phyloP scores from a whole-genome alignment of 257 asterid species.

The Solanum tacnaense region DNA sequence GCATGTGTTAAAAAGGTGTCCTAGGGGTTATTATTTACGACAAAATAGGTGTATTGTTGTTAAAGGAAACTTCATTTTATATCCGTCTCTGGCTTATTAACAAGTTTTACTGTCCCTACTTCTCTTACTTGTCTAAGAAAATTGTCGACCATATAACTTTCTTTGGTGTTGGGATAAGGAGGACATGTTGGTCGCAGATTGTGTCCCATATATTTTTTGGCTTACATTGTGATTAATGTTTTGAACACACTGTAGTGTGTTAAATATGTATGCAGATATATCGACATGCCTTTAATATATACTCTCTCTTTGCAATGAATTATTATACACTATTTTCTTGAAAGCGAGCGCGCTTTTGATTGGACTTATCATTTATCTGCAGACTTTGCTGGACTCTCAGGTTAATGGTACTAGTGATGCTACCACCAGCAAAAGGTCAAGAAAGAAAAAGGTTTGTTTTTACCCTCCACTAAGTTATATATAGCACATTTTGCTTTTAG shows the following conservation, averaged over 20 bases:
- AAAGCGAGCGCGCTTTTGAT: neutral
- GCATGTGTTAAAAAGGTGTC: neutral
- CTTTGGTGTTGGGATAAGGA: neutral
- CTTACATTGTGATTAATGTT: neutral
- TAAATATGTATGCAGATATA: neutral
- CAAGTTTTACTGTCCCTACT: neutral
- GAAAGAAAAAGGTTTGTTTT: conserved; percentile 47
- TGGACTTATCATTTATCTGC: neutral
- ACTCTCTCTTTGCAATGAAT: neutral
- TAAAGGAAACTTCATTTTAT: neutral
- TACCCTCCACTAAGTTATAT: neutral
- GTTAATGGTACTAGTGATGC: conserved; percentile 21
- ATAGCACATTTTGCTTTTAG: neutral
- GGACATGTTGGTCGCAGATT: neutral
- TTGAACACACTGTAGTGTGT: neutral
- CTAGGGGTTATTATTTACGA: neutral
- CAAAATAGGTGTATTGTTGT: neutral
- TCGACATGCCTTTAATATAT: neutral
- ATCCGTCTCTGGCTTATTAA: neutral
- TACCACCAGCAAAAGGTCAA: conserved; percentile 32
- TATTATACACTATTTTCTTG: neutral
- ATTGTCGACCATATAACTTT: neutral
- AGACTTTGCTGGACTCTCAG: conserved; percentile 15
- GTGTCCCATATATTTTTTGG: neutral
- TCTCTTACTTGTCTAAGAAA: neutral